Percentiles rank a stretch among this genome's conserved stretches.
phyloP scores from a whole-genome alignment of 345 rosid species.

The Rhodamnia argentea region DNA sequence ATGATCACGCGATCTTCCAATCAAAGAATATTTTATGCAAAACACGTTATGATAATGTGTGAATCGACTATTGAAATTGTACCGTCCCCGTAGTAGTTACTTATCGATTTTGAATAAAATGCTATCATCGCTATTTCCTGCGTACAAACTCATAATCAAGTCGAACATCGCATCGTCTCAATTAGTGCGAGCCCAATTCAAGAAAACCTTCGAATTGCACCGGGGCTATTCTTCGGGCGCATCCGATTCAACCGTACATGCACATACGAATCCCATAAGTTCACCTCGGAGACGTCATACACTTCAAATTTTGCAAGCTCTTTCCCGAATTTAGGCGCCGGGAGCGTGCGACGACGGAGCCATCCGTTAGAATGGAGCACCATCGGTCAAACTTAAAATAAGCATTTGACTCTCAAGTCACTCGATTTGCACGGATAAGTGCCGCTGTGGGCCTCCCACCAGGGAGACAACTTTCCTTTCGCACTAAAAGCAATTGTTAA shows the following conservation, averaged over 20 bases:
- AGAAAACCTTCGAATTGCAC: neutral
- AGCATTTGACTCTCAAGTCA: neutral
- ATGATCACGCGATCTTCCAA: too few species aligned
- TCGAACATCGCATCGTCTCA: neutral
- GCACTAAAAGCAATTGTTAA: neutral
- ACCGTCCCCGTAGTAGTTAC: too few species aligned
- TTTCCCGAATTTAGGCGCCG: neutral
- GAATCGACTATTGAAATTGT: too few species aligned
- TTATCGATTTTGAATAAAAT: neutral
- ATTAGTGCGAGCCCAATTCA: neutral
- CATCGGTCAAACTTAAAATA: neutral
- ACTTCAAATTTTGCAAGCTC: neutral
- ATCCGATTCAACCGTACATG: neutral
- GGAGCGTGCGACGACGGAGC: neutral
- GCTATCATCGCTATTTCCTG: neutral
- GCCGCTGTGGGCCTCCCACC: neutral
- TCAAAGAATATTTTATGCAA: too few species aligned
- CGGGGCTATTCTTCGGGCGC: accelerated
- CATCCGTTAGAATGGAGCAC: neutral
- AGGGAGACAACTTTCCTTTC: neutral
- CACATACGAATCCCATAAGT: neutral
- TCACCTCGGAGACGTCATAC: neutral
- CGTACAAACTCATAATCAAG: neutral
- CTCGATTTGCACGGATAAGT: neutral
- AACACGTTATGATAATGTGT: too few species aligned